phyloP scores from a whole-genome alignment of 305 asterid species.

The Nicotiana rustica region DNA sequence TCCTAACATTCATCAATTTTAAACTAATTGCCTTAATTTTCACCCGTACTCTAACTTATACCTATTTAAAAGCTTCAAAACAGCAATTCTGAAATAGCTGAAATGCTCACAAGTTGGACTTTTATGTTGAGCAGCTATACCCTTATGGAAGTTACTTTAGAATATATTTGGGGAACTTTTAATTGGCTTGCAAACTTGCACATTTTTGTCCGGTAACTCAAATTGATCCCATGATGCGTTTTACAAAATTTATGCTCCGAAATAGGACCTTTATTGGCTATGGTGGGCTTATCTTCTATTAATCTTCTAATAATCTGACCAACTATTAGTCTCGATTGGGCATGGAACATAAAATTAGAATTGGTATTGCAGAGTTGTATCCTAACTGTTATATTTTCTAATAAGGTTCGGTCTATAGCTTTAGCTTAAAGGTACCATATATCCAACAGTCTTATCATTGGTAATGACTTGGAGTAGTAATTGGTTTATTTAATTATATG shows the following conservation, averaged over 20 bases:
- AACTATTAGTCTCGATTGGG: no score
- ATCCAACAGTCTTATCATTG: not conserved
- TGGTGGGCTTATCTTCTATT: no score
- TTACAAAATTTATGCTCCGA: not conserved
- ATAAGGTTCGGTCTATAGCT: no score
- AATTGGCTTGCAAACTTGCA: no score
- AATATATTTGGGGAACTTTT: no score
- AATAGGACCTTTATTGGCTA: not conserved
- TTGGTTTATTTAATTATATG: not conserved
- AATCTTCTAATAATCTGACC: no score
- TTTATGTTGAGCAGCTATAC: not conserved
- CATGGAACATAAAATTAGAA: no score
- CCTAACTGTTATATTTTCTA: no score
- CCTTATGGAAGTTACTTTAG: not conserved
- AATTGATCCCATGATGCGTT: not conserved
- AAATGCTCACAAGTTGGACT: not conserved
- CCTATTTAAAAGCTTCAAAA: no score
- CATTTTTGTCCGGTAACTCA: not conserved
- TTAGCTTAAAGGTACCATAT: not conserved
- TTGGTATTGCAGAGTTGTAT: no score
- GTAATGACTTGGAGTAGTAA: not conserved
- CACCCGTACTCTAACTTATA: no score
- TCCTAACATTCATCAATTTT: not conserved
- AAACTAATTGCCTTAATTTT: not conserved
- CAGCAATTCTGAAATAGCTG: not conserved